Evolutionary conservation across 208 protist genomes (phyloP).

Genomic region (Tritrichomonas foetus): DNA sequence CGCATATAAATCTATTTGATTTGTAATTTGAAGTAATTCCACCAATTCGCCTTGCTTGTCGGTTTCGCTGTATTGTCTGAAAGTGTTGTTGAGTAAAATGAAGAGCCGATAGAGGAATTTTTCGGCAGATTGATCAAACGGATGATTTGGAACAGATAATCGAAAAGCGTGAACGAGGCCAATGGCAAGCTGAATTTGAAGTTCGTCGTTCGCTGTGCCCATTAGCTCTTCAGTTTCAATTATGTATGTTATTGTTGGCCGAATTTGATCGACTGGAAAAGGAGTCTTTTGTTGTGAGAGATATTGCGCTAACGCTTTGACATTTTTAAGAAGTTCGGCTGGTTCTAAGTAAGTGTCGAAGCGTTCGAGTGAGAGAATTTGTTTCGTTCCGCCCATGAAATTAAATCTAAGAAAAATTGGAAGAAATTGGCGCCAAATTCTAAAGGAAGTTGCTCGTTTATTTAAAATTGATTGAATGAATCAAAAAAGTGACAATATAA

Average conservation of each 20-base stretch:
- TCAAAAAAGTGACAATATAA: too few species aligned
- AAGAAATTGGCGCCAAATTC: too few species aligned
- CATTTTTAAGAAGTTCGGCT: neutral
- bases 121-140: neutral
- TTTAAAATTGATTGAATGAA: too few species aligned
- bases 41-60: neutral
- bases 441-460: too few species aligned
- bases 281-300: neutral
- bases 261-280: neutral
- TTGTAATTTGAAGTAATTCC: neutral
- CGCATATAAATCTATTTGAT: neutral
- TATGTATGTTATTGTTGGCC: neutral
- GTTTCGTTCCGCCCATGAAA: neutral
- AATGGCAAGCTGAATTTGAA: neutral
- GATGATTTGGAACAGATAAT: neutral
- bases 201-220: neutral
- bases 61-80: neutral
- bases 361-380: neutral
- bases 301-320: neutral
- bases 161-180: neutral
- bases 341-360: neutral
- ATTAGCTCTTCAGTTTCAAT: slow-evolving; percentile 19
- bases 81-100: neutral
- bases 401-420: too few species aligned
- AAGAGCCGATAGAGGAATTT: neutral